Evolutionary conservation across 306 rosid species (phyloP).

Genomic region (Trifolium repens): DNA sequence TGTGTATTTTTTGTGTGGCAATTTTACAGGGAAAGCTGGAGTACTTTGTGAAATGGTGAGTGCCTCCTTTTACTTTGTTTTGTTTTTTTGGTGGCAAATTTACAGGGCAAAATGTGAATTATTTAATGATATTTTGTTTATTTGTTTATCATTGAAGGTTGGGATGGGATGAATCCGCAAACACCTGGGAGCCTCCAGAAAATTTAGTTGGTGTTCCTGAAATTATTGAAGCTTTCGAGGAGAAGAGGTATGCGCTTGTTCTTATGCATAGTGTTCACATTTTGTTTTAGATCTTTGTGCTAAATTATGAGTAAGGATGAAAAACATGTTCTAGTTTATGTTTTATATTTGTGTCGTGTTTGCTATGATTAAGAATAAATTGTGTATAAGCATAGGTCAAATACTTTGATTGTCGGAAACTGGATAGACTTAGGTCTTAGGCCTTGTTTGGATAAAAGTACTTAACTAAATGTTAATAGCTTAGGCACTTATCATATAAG

Average conservation of each 20-base stretch:
- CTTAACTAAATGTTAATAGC: no score
- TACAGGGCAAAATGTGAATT: not conserved
- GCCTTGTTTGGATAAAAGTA: not conserved
- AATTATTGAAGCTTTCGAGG: slow-evolving; percentile 76
- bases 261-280: not conserved
- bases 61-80: slow-evolving; percentile 4
- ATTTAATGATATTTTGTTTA: slow-evolving; percentile 24
- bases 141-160: slow-evolving; percentile 54
- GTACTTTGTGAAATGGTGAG: slow-evolving; percentile 78
- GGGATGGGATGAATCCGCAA: slow-evolving; percentile 87
- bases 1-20: not conserved
- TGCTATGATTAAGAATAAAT: slow-evolving; percentile 10
- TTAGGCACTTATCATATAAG: not conserved
- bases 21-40: slow-evolving; percentile 5
- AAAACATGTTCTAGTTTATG: not conserved
- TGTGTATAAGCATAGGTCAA: not conserved
- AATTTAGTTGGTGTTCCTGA: slow-evolving; percentile 75
- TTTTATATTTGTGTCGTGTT: slow-evolving; percentile 16
- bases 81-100: not conserved
- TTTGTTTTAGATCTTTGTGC: slow-evolving; percentile 17
- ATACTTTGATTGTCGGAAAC: not conserved
- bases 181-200: slow-evolving; percentile 96
- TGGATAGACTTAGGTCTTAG: slow-evolving; percentile 3
- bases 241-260: slow-evolving; percentile 53
- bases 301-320: slow-evolving; percentile 5